phyloP scores from a whole-genome alignment of 2,329 filamentous ascomycete species.

The Emmonsiellopsis sp. region DNA sequence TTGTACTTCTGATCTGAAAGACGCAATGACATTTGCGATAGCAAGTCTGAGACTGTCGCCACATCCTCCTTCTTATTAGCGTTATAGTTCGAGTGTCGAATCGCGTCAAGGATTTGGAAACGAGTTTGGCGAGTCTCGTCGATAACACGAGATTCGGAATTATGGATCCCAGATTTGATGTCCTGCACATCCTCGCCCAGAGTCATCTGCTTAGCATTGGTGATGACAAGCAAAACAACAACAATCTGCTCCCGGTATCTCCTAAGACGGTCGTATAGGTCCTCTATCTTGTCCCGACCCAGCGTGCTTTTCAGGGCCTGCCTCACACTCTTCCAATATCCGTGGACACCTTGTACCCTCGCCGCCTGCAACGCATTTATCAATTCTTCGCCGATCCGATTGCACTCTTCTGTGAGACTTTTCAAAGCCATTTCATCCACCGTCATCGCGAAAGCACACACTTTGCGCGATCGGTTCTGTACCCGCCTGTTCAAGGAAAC shows the following conservation, averaged over 20 bases:
- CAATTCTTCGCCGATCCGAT: slow-evolving; percentile 5
- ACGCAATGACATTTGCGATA: neutral
- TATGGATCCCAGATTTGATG: neutral
- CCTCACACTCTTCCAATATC: slow-evolving; percentile 7
- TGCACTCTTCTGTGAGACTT: slow-evolving; percentile 7
- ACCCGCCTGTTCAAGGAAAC: neutral
- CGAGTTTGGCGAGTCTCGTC: neutral
- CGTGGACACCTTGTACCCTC: slow-evolving; percentile 1
- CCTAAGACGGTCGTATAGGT: slow-evolving; percentile 2
- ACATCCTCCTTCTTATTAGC: neutral
- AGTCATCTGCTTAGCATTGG: neutral
- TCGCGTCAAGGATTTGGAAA: neutral
- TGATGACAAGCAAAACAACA: slow-evolving; percentile 1
- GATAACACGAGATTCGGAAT: neutral
- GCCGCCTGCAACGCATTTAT: slow-evolving; percentile 1
- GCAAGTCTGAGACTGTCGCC: neutral
- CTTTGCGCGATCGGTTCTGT: neutral
- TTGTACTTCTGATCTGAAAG: neutral
- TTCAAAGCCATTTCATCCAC: slow-evolving; percentile 6
- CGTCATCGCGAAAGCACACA: neutral
- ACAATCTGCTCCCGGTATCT: neutral
- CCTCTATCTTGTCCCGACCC: slow-evolving; percentile 5
- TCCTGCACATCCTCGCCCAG: neutral
- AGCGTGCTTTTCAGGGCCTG: slow-evolving; percentile 4
- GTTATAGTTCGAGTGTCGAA: neutral